Evolutionary conservation across 2,329 filamentous ascomycete genomes (phyloP), one percentile per base, ranked within the genome.

Genomic region (Leptographium radiaticola): DNA sequence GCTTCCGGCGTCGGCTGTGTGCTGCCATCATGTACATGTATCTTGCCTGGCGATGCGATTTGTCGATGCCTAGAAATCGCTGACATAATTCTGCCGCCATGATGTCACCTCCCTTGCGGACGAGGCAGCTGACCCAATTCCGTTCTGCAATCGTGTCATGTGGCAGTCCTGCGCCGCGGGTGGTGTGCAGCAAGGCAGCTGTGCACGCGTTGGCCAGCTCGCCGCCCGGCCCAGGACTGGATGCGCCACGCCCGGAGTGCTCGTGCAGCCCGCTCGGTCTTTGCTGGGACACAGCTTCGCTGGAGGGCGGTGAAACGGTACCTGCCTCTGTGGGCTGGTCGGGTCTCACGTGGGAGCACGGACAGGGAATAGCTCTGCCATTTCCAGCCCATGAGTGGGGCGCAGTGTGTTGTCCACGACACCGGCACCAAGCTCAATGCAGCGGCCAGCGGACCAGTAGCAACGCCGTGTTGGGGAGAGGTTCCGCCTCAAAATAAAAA

Each of bases 361-460:
- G 48, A 56, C 42, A 55, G 25, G 53, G 55, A 53, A 39, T 55
- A 56, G 56, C 55, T 55, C 33, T 39, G 34, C 34, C 25, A 36
- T 36, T 36, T 36, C 12, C 25, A 25, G 25, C 25, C 25, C 25
- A 42, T 42, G 2, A 30, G 51, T 48, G 51, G 51, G 36, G 16
- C 45, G 4, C 38, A 45, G 9, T 49, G 47, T 38, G 40, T 40
- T 54, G 52, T 51, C 50, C 42, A 39, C 50, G 50, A 38, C 51
- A 53, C 44, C 51, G 48, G 40, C 13, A 40, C 42, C 42, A 53
- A 53, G 47, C 47, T 50, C 40, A 36, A 34, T 42, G 16, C 44
- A 36, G 36, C 36, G 16, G 11, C 3, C 10, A 43, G n/a, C 43
- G 7, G 16, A n/a, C 45, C 52, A 53, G 45, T 49, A 49, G 38